Evolutionary conservation across 1,139 yeast genomes (phyloP).

Genomic region (Arxiozyma bovina): DNA sequence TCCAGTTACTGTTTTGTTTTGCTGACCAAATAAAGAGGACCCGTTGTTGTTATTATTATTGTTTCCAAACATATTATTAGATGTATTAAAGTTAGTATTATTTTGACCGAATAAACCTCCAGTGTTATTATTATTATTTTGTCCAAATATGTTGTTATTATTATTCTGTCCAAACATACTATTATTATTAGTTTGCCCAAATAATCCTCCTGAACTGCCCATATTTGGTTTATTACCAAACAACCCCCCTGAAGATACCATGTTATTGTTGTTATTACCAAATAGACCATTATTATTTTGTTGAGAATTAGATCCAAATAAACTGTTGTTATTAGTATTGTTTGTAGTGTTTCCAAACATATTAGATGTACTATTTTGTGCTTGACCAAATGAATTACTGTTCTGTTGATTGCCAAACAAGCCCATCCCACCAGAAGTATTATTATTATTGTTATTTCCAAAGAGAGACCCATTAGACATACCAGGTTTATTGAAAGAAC

Average conservation of each 20-base stretch:
- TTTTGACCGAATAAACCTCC: constrained; percentile 28
- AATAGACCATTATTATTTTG: constrained; percentile 20
- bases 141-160: constrained; percentile 26
- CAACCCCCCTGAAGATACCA: constrained; percentile 3
- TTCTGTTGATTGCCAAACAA: constrained; percentile 8
- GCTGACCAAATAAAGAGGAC: constrained; percentile 30
- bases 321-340: constrained; percentile 8
- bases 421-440: constrained; percentile 5
- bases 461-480: constrained; percentile 23
- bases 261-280: constrained; percentile 20
- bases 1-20: constrained; percentile 15
- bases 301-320: constrained; percentile 6
- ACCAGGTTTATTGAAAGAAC: constrained; percentile 8
- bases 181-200: constrained; percentile 24
- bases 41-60: constrained; percentile 4
- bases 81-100: constrained; percentile 9
- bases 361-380: constrained; percentile 10
- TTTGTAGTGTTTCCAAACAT: constrained; percentile 24
- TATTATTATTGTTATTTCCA: constrained; percentile 25
- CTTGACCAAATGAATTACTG: constrained; percentile 26
- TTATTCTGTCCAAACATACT: constrained; percentile 14
- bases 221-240: constrained; percentile 5
- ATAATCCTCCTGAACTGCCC: constrained; percentile 21
- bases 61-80: constrained; percentile 8
- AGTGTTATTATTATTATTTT: constrained; percentile 9